Evolutionary conservation across 805 yeast genomes (phyloP).

Genomic region (Kuraishia piskuri): DNA sequence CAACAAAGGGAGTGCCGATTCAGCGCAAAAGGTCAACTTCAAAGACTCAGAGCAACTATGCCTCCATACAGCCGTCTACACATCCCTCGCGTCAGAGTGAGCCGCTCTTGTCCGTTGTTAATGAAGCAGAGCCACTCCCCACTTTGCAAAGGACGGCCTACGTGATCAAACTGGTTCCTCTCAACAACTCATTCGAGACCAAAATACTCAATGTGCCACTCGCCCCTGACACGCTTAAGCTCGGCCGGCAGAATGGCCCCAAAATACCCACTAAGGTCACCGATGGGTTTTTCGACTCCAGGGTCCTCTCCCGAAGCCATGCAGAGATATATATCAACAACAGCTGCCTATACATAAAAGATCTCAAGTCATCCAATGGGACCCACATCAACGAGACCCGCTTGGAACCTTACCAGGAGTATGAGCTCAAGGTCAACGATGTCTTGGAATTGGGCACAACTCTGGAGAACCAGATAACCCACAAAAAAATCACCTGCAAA

Average conservation of each 20-base stretch:
- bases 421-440: constrained; percentile 71
- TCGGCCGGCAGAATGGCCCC: constrained; percentile 84
- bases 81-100: constrained; percentile 7
- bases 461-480: constrained; percentile 59
- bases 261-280: constrained; percentile 50
- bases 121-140: not conserved
- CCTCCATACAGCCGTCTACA: constrained; percentile 15
- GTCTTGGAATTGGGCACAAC: constrained; percentile 92
- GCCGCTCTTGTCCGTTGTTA: constrained; percentile 5
- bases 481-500: constrained; percentile 77
- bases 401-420: constrained; percentile 52
- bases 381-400: constrained; percentile 80
- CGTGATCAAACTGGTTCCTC: constrained; percentile 63
- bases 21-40: constrained; percentile 25
- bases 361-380: constrained; percentile 89
- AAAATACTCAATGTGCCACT: constrained; percentile 76
- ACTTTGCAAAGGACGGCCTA: constrained; percentile 22
- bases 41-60: constrained; percentile 22
- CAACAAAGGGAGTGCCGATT: not conserved
- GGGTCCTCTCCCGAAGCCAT: constrained; percentile 89
- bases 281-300: constrained; percentile 90
- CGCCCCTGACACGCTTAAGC: constrained; percentile 71
- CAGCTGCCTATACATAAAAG: constrained; percentile 61
- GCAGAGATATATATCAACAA: constrained; percentile 77
- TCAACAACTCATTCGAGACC: constrained; percentile 70